Conservation (phyloP, 352 stramenopile genomes). For the Pythium sukuiense region DNA sequence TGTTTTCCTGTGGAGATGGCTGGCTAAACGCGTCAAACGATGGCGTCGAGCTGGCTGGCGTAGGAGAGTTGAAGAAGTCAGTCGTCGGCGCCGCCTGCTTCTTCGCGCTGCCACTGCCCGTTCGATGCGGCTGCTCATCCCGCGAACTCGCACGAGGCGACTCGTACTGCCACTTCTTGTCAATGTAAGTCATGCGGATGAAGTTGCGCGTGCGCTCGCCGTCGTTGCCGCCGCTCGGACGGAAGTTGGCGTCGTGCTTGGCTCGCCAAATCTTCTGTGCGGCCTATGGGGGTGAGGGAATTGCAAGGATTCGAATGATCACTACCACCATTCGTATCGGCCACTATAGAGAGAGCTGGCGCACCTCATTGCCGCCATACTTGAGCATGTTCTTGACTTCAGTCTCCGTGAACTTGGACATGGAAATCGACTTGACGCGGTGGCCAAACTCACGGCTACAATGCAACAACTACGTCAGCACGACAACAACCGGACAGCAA, state of each 20-base stretch:
- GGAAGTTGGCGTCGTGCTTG: conserved; percentile 82
- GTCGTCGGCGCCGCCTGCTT: conserved; percentile 37
- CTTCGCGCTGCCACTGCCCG: conserved; percentile 45
- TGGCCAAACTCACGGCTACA: conserved; percentile 90
- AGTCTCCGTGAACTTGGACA: conserved; percentile 92
- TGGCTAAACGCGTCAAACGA: conserved; percentile 39
- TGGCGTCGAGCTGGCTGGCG: conserved; percentile 27
- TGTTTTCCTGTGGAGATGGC: conserved; percentile 19
- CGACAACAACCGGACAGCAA: not conserved
- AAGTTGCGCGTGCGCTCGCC: conserved; percentile 88
- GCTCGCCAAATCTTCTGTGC: conserved; percentile 85
- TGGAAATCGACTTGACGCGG: conserved; percentile 93
- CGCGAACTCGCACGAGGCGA: conserved; percentile 54
- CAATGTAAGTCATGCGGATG: conserved; percentile 86
- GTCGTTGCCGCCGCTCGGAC: conserved; percentile 65
- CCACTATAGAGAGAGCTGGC: not conserved
- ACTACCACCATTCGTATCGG: not conserved
- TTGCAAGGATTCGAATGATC: not conserved
- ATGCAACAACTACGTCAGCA: not conserved
- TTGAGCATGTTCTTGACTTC: conserved; percentile 90
- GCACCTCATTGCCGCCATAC: conserved; percentile 87
- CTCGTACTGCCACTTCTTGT: conserved; percentile 87
- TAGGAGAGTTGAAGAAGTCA: conserved; percentile 48
- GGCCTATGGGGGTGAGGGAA: conserved; percentile 32
- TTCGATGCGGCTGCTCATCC: conserved; percentile 48